Base-by-base conservation (phyloP, 495 filamentous ascomycete genomes). In the Aspergillus sclerotioniger region DNA sequence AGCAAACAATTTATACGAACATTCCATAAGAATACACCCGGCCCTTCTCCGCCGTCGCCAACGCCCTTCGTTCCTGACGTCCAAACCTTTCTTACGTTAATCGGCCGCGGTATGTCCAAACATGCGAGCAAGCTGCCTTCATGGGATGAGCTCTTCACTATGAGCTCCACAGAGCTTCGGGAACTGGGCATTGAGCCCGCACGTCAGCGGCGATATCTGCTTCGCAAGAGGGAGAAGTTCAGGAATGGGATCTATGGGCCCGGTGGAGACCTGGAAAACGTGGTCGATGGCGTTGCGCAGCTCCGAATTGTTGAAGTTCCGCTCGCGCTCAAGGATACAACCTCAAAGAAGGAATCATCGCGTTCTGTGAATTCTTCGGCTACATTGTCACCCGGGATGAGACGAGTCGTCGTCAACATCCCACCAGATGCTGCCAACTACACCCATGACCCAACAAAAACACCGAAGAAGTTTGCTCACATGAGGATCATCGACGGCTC, bases 31-130 rank as follows among this genome's bases (percentile, higher is more conserved):
- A 67, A 67, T 7, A 20, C 51, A 0, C 16, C 56, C 9, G 9
- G 51, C 10, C 61, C 63, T n/a, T 53, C 68, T 3, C 76, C 93
- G 48, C 93, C 93, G 3, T 54, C 75, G 8, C 85, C 90, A 5
- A 97, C 87, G 8, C 87, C 89, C 10, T 91, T 93, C 65, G 85
- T 97, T 49, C 94, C 94, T 10, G 88, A 98, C 66, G 83, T 89
- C 53, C 90, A 80, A 56, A 96, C 92, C 50, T 98, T 98, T 76
- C 89, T 98, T 57, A 89, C 82, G 6, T 73, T 96, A 31, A 98
- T 98, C 75, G 94, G 94, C 66, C 94, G 94, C 57, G 84, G 85
- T 61, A 83, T 96, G 62, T 82, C 80, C 51, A 82, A 89, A 61
- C 90, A 97, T 72, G 83, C 86, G 10, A 74, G 85, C 67, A 82